Evolutionary conservation across 2,329 filamentous ascomycete genomes (phyloP).

Genomic region (Colletotrichum sojae): DNA sequence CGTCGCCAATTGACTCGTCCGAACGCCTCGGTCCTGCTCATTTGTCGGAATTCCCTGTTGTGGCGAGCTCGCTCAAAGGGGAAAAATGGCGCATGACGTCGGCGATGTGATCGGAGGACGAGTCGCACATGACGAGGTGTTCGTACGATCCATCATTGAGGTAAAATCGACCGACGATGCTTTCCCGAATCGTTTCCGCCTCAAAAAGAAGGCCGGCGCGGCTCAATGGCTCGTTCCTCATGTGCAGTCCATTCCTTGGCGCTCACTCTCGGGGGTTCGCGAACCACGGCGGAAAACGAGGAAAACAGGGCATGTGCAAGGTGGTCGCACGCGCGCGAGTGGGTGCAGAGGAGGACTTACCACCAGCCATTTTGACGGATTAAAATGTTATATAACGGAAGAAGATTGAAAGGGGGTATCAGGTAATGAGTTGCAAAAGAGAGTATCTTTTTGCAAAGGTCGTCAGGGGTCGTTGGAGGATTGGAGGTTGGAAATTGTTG

Average conservation of each 20-base stretch:
- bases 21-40: constrained; percentile 19
- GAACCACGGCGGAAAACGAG: constrained; percentile 23
- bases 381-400: constrained; percentile 37
- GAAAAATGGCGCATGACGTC: constrained; percentile 53
- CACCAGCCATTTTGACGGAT: constrained; percentile 59
- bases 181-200: neutral
- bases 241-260: neutral
- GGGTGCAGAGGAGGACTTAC: constrained; percentile 52
- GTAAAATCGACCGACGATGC: neutral
- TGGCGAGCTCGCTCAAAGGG: constrained; percentile 29
- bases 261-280: constrained; percentile 20
- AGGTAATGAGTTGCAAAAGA: constrained; percentile 43
- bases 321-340: constrained; percentile 5
- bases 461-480: constrained; percentile 36
- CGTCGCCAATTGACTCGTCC: neutral
- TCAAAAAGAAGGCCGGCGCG: neutral
- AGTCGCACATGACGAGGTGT: neutral
- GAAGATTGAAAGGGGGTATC: constrained; percentile 44
- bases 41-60: neutral
- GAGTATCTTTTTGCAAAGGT: constrained; percentile 39
- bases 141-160: constrained; percentile 5
- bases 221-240: constrained; percentile 35
- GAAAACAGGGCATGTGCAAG: neutral
- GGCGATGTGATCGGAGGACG: neutral
- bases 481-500: constrained; percentile 20